phyloP scores from a whole-genome alignment of 768 basidiomycete species.

The Collybia sp. region DNA sequence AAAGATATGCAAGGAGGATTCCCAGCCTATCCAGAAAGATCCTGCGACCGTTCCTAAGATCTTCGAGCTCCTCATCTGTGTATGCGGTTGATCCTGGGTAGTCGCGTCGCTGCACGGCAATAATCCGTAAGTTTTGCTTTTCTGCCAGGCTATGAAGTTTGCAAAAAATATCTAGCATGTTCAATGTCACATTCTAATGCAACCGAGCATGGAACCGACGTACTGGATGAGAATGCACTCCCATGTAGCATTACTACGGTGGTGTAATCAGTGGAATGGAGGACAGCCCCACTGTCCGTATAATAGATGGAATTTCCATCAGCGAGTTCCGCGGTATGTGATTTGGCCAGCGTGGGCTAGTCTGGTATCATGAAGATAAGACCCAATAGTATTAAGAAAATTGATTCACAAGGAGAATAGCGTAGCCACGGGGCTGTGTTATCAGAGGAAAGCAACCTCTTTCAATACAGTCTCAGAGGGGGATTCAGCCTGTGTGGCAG shows the following conservation, averaged over 20 bases:
- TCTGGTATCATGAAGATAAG: neutral
- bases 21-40: conserved; percentile 21
- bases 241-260: conserved; percentile 31
- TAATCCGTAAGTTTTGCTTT: conserved; percentile 18
- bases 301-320: conserved; percentile 23
- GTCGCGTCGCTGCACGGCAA: conserved; percentile 25
- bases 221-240: conserved; percentile 26
- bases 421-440: too few relatives aligned
- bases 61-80: conserved; percentile 25
- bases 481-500: too few relatives aligned
- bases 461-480: too few relatives aligned
- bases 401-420: too few relatives aligned
- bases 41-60: conserved; percentile 17
- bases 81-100: conserved; percentile 29
- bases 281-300: conserved; percentile 28
- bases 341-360: neutral
- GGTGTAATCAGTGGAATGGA: conserved; percentile 23
- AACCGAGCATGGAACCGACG: conserved; percentile 6
- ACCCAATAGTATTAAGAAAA: too few relatives aligned
- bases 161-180: conserved; percentile 9
- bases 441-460: too few relatives aligned
- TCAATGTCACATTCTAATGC: neutral
- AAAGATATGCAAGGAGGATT: conserved; percentile 19
- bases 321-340: conserved; percentile 13
- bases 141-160: conserved; percentile 16